These are phyloP conservation scores for Clarireedia homoeocarpa DNA, from an alignment of 2,329 filamentous ascomycete species.

Conservation along the genomic window DNA sequence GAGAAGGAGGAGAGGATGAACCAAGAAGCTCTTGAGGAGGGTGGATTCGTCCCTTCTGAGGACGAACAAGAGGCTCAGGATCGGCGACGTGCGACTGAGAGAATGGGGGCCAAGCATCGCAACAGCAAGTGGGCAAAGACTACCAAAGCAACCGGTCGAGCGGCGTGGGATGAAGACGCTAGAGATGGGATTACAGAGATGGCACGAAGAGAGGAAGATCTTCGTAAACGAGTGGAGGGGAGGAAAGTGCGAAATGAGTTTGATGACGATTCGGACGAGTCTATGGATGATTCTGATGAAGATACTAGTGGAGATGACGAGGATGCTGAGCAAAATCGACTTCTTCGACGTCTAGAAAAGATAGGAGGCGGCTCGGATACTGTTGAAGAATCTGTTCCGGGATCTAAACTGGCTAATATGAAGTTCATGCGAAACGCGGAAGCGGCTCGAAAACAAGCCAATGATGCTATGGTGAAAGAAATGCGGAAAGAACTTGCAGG, in stretches of 20 bases:
- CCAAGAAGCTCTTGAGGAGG: constrained; percentile 47
- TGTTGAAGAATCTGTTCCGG: constrained; percentile 41
- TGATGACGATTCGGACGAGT: constrained; percentile 41
- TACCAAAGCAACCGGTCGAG: constrained; percentile 55
- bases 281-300: constrained; percentile 49
- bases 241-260: constrained; percentile 42
- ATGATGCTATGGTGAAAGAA: constrained; percentile 66
- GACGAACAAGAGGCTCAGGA: constrained; percentile 58
- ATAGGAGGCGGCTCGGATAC: constrained; percentile 35
- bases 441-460: constrained; percentile 65
- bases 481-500: constrained; percentile 63
- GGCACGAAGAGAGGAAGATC: constrained; percentile 58
- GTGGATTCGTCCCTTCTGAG: constrained; percentile 52
- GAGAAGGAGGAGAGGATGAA: constrained; percentile 51
- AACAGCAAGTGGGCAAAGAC: constrained; percentile 68
- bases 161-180: constrained; percentile 65
- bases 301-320: constrained; percentile 43
- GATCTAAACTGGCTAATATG: constrained; percentile 70
- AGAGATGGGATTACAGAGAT: constrained; percentile 55
- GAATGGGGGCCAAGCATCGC: constrained; percentile 62
- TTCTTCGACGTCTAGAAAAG: constrained; percentile 42
- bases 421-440: constrained; percentile 94
- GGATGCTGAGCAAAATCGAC: constrained; percentile 39
- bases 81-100: constrained; percentile 55
- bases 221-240: constrained; percentile 57